Evolutionary conservation across 2,329 filamentous ascomycete species (phyloP), one percentile per base, ranked within the genome.

Genomic region (Verticillium klebahnii): DNA sequence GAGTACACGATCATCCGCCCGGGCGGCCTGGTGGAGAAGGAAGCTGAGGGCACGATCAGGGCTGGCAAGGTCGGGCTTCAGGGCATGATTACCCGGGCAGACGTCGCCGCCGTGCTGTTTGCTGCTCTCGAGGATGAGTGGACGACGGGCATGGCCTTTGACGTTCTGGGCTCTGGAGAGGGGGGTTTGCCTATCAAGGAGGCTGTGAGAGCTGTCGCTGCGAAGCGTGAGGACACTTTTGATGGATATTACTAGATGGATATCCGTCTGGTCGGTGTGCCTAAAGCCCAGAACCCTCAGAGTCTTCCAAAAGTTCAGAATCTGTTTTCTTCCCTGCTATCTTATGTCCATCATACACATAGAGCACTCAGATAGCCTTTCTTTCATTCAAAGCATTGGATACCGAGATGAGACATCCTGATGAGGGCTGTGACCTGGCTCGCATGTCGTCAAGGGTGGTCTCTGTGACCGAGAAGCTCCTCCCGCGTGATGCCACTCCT

Each of bases 401-500:
- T 6, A 4, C 5, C 29, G 5, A 29, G 29, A 29, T 29, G 29
- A 29, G 29, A 29, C 5, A 29, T 3, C 3, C 29, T 6, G 29
- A 29, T 29, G 5, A 29, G 29, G 4, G 29, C 29, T 29, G 29
- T 29, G 1, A 29, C 29, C 29, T 25, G 4, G 6, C 29, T 29
- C 29, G 5, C 29, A 29, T 29, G 3, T 29, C 5, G 37, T 39
- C 7, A 17, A 39, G 12, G 3, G 17, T 45, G 39, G n/a, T 17
- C 34, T 52, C 45, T 12, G 2, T 9, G 17, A 23, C 8, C 2
- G n/a, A 23, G 67, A n/a, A 87, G 84, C 63, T 87, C 84, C 66
- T 84, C 83, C 0, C 73, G 68, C 11, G 83, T 73, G 61, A 97
- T 96, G 1, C 92, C 92, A 70, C 91, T 93, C 58, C 91, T 81